Percentiles rank a stretch among this genome's conserved stretches.
Evolutionary conservation across 2,329 filamentous ascomycete species (phyloP).

Genomic region (Tolypocladium cylindrosporum): DNA sequence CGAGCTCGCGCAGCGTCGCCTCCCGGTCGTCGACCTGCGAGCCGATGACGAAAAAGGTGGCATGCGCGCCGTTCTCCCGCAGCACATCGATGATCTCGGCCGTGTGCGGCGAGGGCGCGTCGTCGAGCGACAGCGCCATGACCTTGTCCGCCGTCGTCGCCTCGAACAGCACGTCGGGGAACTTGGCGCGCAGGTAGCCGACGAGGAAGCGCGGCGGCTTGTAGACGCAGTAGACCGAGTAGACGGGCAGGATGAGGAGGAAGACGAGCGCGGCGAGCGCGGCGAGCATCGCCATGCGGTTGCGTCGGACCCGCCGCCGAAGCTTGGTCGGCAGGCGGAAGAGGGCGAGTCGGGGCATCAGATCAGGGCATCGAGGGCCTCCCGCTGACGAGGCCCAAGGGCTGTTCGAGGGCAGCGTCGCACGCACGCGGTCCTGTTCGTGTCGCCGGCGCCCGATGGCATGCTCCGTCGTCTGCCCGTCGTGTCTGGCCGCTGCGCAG

Average conservation of each 20-base stretch:
- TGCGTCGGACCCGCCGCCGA: conserved; percentile 46
- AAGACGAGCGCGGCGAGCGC: conserved; percentile 25
- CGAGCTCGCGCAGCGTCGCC: conserved; percentile 43
- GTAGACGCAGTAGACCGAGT: conserved; percentile 61
- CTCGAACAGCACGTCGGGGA: conserved; percentile 74
- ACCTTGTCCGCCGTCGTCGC: conserved; percentile 49
- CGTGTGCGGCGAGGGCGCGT: conserved; percentile 69
- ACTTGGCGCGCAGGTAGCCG: conserved; percentile 56
- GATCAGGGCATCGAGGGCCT: conserved; percentile 4
- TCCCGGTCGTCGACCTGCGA: conserved; percentile 55
- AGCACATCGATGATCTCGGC: conserved; percentile 59
- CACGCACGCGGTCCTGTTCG: background rate
- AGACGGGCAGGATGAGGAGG: conserved; percentile 27
- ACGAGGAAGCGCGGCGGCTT: conserved; percentile 69
- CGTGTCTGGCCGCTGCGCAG: background rate
- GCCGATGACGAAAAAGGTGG: conserved; percentile 87
- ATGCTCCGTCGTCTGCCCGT: background rate
- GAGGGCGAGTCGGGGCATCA: conserved; percentile 32
- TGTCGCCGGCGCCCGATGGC: background rate
- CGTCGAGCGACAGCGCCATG: conserved; percentile 78
- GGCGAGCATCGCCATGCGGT: conserved; percentile 46
- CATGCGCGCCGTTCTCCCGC: conserved; percentile 54
- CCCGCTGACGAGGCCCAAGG: background rate
- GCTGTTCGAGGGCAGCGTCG: background rate
- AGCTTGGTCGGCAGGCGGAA: conserved; percentile 46